A percentile compares a stretch with the other conserved stretches of the same genome.
phyloP scores from a whole-genome alignment of 441 rosid genomes.

The Gossypium gossypioides region DNA sequence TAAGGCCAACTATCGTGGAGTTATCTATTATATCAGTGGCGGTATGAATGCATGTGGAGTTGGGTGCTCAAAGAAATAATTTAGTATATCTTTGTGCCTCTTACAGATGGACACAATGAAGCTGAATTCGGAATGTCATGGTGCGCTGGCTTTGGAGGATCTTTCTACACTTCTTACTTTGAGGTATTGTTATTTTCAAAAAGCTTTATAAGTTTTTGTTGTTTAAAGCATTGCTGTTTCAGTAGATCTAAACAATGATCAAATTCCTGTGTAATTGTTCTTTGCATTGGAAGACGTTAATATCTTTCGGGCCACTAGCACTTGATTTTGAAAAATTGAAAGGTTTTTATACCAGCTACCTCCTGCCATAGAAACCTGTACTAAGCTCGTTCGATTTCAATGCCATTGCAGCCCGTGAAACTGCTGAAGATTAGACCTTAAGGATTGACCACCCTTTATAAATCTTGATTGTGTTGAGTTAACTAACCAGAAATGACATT shows the following conservation, averaged over 20 bases:
- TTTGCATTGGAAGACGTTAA: background rate
- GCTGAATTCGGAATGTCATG: conserved; percentile 97
- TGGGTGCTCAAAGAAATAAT: background rate
- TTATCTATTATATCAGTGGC: background rate
- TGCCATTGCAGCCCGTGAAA: background rate
- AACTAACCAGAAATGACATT: background rate
- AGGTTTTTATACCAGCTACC: background rate
- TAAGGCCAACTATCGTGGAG: background rate
- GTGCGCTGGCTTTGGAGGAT: conserved; percentile 86
- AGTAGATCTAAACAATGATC: background rate
- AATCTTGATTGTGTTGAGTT: background rate
- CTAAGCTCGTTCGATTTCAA: background rate
- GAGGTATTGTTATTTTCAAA: conserved; percentile 35
- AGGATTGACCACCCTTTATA: background rate
- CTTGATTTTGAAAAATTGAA: background rate
- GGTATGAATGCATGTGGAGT: background rate
- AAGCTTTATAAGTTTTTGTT: background rate
- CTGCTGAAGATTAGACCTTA: conserved; percentile 2
- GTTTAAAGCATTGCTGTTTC: background rate
- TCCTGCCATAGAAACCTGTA: background rate
- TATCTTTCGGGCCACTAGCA: background rate
- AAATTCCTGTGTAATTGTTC: background rate
- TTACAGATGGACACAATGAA: conserved; percentile 74
- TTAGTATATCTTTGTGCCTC: background rate
- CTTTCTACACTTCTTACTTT: conserved; percentile 72